Conservation (phyloP, 2,329 filamentous ascomycete genomes). For the Sarocladiaceae sp. region DNA sequence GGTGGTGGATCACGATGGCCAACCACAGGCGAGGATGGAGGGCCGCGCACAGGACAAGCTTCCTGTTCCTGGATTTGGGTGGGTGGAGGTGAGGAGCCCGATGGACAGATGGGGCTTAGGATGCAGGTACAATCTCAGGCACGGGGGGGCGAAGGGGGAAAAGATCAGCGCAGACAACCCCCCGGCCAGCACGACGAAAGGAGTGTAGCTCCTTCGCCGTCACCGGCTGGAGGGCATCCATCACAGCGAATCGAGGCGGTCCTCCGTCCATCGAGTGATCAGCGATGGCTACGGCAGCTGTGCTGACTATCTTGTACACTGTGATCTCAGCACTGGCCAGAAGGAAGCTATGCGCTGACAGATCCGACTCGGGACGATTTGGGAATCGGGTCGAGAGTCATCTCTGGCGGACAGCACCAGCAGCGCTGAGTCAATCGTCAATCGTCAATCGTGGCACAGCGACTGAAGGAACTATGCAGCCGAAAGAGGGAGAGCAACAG, state of each 20-base stretch:
- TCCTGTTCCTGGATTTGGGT: slow-evolving; percentile 8
- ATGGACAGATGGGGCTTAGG: neutral
- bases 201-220: slow-evolving; percentile 6
- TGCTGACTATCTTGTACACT: too few species aligned
- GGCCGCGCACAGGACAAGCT: slow-evolving; percentile 7
- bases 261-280: too few species aligned
- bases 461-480: too few species aligned
- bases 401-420: too few species aligned
- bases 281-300: too few species aligned
- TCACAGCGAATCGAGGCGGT: slow-evolving; percentile 2
- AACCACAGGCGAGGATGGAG: neutral
- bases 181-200: neutral
- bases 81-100: neutral
- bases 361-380: neutral
- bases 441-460: too few species aligned
- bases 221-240: slow-evolving; percentile 4
- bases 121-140: slow-evolving; percentile 10
- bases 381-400: too few species aligned
- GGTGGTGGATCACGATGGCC: neutral
- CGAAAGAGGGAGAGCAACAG: too few species aligned
- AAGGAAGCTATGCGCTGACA: neutral
- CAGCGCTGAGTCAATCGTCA: too few species aligned
- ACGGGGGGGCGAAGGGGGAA: neutral
- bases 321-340: too few species aligned
- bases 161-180: slow-evolving; percentile 5